Base-by-base conservation (phyloP, 768 basidiomycete species). In the Lyophyllum atratum region DNA sequence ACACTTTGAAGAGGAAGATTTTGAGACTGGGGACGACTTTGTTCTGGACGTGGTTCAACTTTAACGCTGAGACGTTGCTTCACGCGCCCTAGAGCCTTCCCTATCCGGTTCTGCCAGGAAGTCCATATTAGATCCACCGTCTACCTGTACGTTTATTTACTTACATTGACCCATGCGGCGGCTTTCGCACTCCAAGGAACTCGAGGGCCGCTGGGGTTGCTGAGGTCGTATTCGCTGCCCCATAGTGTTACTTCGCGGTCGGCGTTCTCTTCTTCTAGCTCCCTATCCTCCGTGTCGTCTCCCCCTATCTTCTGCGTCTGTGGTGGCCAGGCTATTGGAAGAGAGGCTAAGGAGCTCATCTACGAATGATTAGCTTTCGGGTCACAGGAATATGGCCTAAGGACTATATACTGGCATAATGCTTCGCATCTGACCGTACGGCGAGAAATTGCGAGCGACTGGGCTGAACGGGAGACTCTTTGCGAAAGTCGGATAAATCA, bases 271-370 rank as follows among this genome's bases (percentile, higher is more conserved):
- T 33, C 49, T 4, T 40, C 45, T 34, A 26, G 11, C 34, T 14
- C 12, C 14, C 24, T 14, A 26, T 51, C 49, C 3, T 33, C 29
- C 21, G n/a, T 37, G 25, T 15, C 40, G 46, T 34, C 26, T n/a
- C 34, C 14, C 12, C 14, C 24, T 14, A 26, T 51, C 49, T 7
- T 33, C 29, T 21, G n/a, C 46, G 25, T 15, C 21, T n/a, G 31
- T 1, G 26, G 47, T 1, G 55, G 49, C 42, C 40, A 56, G 9
- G 29, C 29, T 8, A 49, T 7, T 3, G 55, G 42, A 22, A 56
- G 55, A n/a, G 55, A 56, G 26, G 43, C 33, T 4, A 50, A 15
- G 4, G 55, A 56, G 22, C 31, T 17, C 49, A 55, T 55, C 54
- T 55, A 24, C 22, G 19, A n/a, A 12, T 3, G 33, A 24, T 14